Base-by-base conservation (phyloP, 2,329 filamentous ascomycete species). In the Epichloe sp. region DNA sequence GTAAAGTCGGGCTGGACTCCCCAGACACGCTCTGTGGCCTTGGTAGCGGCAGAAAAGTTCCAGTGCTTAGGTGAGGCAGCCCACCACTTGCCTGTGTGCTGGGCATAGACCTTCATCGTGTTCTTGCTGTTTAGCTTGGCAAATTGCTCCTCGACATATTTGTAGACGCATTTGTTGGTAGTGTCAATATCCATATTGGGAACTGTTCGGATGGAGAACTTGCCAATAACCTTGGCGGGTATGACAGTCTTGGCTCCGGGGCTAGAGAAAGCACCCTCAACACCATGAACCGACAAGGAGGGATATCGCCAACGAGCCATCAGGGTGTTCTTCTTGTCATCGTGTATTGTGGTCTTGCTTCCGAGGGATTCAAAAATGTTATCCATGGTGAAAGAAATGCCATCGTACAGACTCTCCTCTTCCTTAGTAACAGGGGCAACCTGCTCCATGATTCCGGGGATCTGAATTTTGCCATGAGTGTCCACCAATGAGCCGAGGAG, bases 41-140 rank as follows among this genome's bases (percentile, higher is more conserved):
- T 97, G 64, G 85, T 82, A 14, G 93, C 93, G 26, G 91, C 91
- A 34, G 82, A 80, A 72, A 97, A 98, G 78, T 98, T 98, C 89
- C 93, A 97, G 78, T 98, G 91, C 73, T 95, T 93, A 34, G 93
- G 91, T 64, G 86, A 90, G 45, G 94, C 89, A 46, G 95, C 89
- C 93, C 93, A 98, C 93, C 93, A 98, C 73, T 96, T 96, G 60
- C 93, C 93, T 53, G 83, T 84, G 74, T 98, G 93, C 70, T 91
- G 83, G 53, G 90, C 77, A 64, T 77, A 82, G 49, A 89, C 83
- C 61, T 87, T 86, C 64, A 95, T 70, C 15, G 77, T 89, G 76
- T 98, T 98, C 78, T 98, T 98, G 70, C 85, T 93, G 58, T 81
- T 80, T 36, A 97, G 78, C 71, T 89, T 88, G 60, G 85, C 83